Base-by-base conservation (phyloP, 1,284 basidiomycete genomes). In the Hortiboletus rubellus region DNA sequence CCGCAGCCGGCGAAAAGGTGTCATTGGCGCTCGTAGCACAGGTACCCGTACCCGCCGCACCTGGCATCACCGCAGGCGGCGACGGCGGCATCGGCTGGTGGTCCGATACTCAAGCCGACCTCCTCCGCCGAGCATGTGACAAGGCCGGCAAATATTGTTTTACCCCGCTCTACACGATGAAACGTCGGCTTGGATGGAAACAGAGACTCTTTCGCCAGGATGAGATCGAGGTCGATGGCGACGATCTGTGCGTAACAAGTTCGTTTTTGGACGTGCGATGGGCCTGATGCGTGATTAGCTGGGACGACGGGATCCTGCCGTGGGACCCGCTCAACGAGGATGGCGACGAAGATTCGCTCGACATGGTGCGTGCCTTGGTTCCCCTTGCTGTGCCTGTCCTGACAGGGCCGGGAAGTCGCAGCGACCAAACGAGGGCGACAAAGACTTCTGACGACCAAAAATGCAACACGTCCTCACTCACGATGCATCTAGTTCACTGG, bases 241-340 rank as follows among this genome's bases (percentile, higher is more conserved):
- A 65, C 6, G 33, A 47, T 3, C 3, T 48, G 60, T 71, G 37
- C 41, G 55, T 40, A 11, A 4, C 9, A 9, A 8, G 8, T 40
- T 40, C n/a, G n/a, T 10, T 9, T 40, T 40, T 2, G n/a, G 36
- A 37, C 36, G 1, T 27, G 27, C 27, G 27, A 27, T 34, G 15
- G 17, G 17, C 5, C 37, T 36, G 8, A 46, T 36, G 22, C 11
- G 5, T 43, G n/a, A 22, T 33, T 33, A 72, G 66, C 18, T 71
- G 68, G 70, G n/a, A 11, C 7, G 64, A 68, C 7, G 60, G 22
- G 3, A 0, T 2, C 0, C 7, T 52, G 3, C 66, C 68, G 2
- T 68, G 66, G 66, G 52, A 61, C 1, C 66, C 66, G 0, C 65
- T 72, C 45, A 34, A 66, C 44, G 65, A 72, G 5, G 68, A 72